Evolutionary conservation across 1,139 yeast species (phyloP).

Genomic region (Hyphopichia burtonii): DNA sequence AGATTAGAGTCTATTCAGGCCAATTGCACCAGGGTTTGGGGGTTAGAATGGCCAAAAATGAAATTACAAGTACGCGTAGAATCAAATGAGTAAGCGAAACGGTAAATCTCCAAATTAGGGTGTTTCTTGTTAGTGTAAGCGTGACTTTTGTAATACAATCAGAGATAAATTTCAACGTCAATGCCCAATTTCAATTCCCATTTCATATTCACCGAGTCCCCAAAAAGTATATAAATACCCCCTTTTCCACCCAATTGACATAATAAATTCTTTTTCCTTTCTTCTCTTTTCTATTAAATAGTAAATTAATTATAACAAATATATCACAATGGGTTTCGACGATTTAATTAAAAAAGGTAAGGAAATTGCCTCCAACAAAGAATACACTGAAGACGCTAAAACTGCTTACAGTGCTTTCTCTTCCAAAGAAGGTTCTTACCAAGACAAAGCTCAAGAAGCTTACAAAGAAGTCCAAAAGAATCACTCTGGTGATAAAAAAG

Average conservation of each 20-base stretch:
- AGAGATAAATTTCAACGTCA: too few species aligned
- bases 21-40: too few species aligned
- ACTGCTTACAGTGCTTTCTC: constrained; percentile 31
- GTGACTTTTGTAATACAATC: too few species aligned
- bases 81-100: too few species aligned
- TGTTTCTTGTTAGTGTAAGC: too few species aligned
- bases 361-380: constrained; percentile 19
- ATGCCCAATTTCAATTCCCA: too few species aligned
- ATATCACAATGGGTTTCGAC: constrained; percentile 22
- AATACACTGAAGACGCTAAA: constrained; percentile 30
- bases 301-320: background rate
- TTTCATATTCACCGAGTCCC: too few species aligned
- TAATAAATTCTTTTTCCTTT: background rate
- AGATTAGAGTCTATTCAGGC: too few species aligned
- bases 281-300: constrained; percentile 1
- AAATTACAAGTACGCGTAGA: too few species aligned
- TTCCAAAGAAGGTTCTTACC: constrained; percentile 28
- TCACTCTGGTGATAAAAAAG: constrained; percentile 8
- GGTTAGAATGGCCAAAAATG: too few species aligned
- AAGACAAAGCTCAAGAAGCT: constrained; percentile 36
- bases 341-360: constrained; percentile 42
- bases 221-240: background rate
- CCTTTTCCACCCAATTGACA: background rate
- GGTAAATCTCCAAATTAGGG: too few species aligned
- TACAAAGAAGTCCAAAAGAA: constrained; percentile 21